Conservation (phyloP, 2,329 filamentous ascomycete species). For the Albophoma yamanashiensis region DNA sequence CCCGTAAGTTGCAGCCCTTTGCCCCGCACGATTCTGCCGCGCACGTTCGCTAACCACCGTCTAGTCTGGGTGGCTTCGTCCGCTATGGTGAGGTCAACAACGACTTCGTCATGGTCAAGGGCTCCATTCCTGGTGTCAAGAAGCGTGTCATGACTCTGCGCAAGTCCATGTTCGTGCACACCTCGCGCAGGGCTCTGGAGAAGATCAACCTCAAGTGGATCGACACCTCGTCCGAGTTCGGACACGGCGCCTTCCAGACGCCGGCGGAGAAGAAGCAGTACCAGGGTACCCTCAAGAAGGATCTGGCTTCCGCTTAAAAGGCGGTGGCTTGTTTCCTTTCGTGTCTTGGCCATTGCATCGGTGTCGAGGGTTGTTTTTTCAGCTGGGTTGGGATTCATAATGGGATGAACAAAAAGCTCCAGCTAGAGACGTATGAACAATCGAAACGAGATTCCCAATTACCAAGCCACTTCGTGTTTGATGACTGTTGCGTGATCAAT, state of each 20-base stretch:
- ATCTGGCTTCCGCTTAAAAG: conserved; percentile 43
- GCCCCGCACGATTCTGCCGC: neutral
- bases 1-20: conserved; percentile 59
- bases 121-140: conserved; percentile 94
- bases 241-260: conserved; percentile 99
- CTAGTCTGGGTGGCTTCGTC: conserved; percentile 95
- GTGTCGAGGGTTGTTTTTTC: conserved; percentile 40
- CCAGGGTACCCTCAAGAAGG: conserved; percentile 99
- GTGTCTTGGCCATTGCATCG: conserved; percentile 39
- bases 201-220: conserved; percentile 99
- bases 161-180: conserved; percentile 98
- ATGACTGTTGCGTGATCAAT: neutral
- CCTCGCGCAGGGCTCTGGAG: conserved; percentile 88
- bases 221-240: conserved; percentile 99
- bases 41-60: conserved; percentile 19
- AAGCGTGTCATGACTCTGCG: conserved; percentile 98
- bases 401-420: conserved; percentile 24
- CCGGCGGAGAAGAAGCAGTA: conserved; percentile 95
- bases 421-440: conserved; percentile 24
- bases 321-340: conserved; percentile 25
- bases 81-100: conserved; percentile 99
- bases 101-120: conserved; percentile 97
- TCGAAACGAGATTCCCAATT: conserved; percentile 10
- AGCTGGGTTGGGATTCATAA: conserved; percentile 24
- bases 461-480: neutral